These are phyloP conservation scores for Balakata baccata DNA, from an alignment of 345 rosid genomes.

Conservation along the genomic window DNA sequence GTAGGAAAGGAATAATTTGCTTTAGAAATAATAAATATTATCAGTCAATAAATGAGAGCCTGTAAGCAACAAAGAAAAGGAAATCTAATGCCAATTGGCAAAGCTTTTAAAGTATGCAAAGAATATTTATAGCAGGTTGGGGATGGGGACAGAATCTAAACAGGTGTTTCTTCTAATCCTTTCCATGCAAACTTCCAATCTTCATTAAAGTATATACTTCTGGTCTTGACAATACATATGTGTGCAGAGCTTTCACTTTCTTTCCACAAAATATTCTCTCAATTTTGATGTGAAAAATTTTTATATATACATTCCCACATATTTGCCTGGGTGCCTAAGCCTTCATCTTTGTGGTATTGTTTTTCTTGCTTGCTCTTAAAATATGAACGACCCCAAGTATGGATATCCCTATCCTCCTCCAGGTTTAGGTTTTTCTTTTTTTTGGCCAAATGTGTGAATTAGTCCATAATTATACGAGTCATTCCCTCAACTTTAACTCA, in stretches of 20 bases:
- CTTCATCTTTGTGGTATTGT: not conserved
- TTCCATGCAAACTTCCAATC: not conserved
- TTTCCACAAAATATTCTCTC: constrained; percentile 13
- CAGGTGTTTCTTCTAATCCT: not conserved
- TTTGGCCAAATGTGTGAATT: too few relatives aligned
- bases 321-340: not conserved
- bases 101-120: constrained; percentile 12
- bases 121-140: constrained; percentile 15
- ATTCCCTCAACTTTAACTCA: too few relatives aligned
- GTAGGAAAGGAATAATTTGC: constrained; percentile 2
- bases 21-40: not conserved
- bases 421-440: constrained; percentile 20
- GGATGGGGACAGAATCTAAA: constrained; percentile 7
- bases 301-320: not conserved
- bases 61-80: too few relatives aligned
- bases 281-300: not conserved
- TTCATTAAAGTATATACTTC: not conserved
- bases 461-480: too few relatives aligned
- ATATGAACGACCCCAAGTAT: constrained; percentile 49
- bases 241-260: constrained; percentile 11
- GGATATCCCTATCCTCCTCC: constrained; percentile 55
- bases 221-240: too few relatives aligned
- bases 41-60: not conserved
- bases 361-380: not conserved
- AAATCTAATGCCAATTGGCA: not conserved